These are phyloP conservation scores for Microcos paniculata DNA, from an alignment of 345 rosid genomes.

Conservation along the genomic window DNA sequence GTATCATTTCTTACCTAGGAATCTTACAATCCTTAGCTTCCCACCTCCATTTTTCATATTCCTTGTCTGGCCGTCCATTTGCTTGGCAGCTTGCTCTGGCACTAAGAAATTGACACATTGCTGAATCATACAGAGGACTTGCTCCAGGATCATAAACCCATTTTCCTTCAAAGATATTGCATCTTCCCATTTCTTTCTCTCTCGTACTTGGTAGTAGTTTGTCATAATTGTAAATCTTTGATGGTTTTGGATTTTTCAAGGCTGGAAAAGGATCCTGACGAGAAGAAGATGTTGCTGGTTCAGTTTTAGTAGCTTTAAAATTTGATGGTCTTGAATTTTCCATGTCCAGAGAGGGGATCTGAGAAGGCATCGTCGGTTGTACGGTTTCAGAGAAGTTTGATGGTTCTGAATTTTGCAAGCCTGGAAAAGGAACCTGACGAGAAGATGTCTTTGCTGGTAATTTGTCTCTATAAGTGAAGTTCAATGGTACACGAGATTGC, in stretches of 20 bases:
- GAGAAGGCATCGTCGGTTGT: neutral
- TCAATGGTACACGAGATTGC: neutral
- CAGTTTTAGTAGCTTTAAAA: neutral
- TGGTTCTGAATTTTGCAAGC: neutral
- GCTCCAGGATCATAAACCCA: conserved; percentile 45
- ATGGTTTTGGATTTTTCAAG: neutral
- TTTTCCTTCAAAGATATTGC: conserved; percentile 43
- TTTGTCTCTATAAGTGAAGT: neutral
- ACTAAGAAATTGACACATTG: conserved; percentile 47
- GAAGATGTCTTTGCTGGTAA: neutral
- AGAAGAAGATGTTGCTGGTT: neutral
- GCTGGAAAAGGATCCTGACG: neutral
- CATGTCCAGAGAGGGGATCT: neutral
- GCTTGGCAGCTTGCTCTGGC: conserved; percentile 46
- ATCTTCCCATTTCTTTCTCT: neutral
- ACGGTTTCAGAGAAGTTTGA: neutral
- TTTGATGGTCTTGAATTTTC: neutral
- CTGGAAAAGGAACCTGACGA: neutral
- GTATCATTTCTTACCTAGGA: conserved; percentile 30
- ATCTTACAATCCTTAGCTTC: conserved; percentile 39
- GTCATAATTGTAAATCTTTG: neutral
- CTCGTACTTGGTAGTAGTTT: neutral
- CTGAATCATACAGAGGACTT: conserved; percentile 28
- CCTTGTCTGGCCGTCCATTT: conserved; percentile 48
- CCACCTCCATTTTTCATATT: conserved; percentile 59